Evolutionary conservation across 192 early-diverging fungal species (phyloP).

Genomic region (Coemansia furcata): DNA sequence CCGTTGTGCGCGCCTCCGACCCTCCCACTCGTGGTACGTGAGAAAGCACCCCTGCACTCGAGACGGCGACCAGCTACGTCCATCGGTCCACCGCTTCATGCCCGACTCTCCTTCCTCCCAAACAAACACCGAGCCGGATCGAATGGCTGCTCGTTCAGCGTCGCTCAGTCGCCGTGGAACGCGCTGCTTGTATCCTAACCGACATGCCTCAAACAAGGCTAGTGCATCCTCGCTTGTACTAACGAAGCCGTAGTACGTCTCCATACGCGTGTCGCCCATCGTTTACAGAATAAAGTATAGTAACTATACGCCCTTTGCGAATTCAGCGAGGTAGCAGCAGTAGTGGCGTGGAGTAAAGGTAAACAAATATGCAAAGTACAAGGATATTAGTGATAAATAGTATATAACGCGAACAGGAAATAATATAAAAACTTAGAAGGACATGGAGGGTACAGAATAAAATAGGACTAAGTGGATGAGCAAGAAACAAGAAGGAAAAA

Average conservation of each 20-base stretch:
- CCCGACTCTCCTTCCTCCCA: slow-evolving; percentile 91
- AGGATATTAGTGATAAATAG: neutral
- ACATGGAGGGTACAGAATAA: neutral
- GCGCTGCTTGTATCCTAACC: slow-evolving; percentile 66
- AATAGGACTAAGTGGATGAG: neutral
- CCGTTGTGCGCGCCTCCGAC: slow-evolving; percentile 57
- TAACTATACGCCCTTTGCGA: neutral
- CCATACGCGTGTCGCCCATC: slow-evolving; percentile 61
- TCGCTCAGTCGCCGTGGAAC: slow-evolving; percentile 81
- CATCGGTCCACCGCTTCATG: slow-evolving; percentile 93
- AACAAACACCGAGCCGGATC: slow-evolving; percentile 84
- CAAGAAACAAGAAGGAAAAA: neutral
- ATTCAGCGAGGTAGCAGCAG: neutral
- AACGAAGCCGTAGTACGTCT: slow-evolving; percentile 81
- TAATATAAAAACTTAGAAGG: neutral
- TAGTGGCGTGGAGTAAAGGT: neutral
- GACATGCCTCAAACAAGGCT: slow-evolving; percentile 87
- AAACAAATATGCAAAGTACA: slow-evolving; percentile 12
- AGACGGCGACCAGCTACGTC: slow-evolving; percentile 83
- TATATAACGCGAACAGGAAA: slow-evolving; percentile 1
- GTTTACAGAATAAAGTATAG: slow-evolving; percentile 1
- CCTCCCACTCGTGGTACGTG: slow-evolving; percentile 83
- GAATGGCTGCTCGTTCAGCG: slow-evolving; percentile 74
- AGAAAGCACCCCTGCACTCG: slow-evolving; percentile 86
- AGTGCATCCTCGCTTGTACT: slow-evolving; percentile 86